phyloP scores from a whole-genome alignment of 2,329 filamentous ascomycete genomes.

The Ophiostoma piceae region DNA sequence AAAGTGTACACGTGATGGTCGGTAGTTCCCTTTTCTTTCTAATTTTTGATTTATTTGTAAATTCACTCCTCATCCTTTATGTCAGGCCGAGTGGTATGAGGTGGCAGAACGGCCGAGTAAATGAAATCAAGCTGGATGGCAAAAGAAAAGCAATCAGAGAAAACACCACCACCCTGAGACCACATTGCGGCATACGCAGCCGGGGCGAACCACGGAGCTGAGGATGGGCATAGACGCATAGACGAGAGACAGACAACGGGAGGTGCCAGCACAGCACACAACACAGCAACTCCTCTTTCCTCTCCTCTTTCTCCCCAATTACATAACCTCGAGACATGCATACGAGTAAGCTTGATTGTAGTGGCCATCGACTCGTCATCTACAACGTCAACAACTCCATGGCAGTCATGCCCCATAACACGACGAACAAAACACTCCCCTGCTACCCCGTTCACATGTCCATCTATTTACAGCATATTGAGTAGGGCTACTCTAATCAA shows the following conservation, averaged over 20 bases:
- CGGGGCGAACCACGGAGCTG: not conserved
- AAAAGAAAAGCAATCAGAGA: not conserved
- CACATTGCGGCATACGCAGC: not conserved
- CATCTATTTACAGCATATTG: not conserved
- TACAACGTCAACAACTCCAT: slow-evolving; percentile 4
- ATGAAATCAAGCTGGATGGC: not conserved
- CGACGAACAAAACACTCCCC: not conserved
- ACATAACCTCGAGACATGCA: slow-evolving; percentile 6
- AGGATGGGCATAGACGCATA: not conserved
- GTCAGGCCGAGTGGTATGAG: no score
- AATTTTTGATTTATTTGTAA: not conserved
- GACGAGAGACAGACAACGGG: not conserved
- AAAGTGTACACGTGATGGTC: not conserved
- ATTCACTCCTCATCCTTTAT: not conserved
- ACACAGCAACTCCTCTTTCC: not conserved
- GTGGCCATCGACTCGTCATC: not conserved
- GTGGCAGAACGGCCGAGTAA: not conserved
- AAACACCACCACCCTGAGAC: not conserved
- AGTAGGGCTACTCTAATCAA: slow-evolving; percentile 1
- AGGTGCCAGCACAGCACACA: not conserved
- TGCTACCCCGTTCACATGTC: not conserved
- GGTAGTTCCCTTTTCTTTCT: not conserved
- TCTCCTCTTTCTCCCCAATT: slow-evolving; percentile 3
- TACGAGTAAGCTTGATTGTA: not conserved
- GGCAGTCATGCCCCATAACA: not conserved